These are phyloP conservation scores for Pezicula radicicola DNA, from an alignment of 2,329 filamentous ascomycete species.

Conservation along the genomic window DNA sequence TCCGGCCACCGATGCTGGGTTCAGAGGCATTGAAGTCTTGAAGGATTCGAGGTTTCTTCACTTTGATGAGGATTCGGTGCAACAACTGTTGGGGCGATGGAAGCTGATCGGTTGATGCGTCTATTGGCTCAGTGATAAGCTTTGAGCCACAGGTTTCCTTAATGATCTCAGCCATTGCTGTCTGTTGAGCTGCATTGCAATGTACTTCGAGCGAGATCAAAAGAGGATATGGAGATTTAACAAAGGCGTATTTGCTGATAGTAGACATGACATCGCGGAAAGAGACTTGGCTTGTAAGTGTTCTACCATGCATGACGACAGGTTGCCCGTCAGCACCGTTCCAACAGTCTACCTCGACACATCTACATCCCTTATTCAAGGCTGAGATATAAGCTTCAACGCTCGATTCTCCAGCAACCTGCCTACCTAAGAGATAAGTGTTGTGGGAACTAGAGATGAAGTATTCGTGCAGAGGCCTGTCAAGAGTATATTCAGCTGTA, in stretches of 20 bases:
- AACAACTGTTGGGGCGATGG: slow-evolving; percentile 85
- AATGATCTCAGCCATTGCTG: slow-evolving; percentile 87
- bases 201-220: slow-evolving; percentile 97
- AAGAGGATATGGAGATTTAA: slow-evolving; percentile 80
- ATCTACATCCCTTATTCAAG: slow-evolving; percentile 84
- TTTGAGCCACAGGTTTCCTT: slow-evolving; percentile 77
- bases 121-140: slow-evolving; percentile 73
- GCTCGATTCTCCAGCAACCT: slow-evolving; percentile 86
- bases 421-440: slow-evolving; percentile 89
- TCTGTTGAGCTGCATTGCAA: slow-evolving; percentile 79
- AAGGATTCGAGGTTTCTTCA: slow-evolving; percentile 67
- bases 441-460: slow-evolving; percentile 99
- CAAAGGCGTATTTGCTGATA: slow-evolving; percentile 93
- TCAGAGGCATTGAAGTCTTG: slow-evolving; percentile 38
- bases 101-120: slow-evolving; percentile 63
- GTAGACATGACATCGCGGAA: slow-evolving; percentile 91
- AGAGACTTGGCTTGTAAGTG: slow-evolving; percentile 81
- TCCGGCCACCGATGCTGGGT: slow-evolving; percentile 46
- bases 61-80: slow-evolving; percentile 85
- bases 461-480: slow-evolving; percentile 91
- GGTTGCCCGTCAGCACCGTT: slow-evolving; percentile 86
- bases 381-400: slow-evolving; percentile 93
- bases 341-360: slow-evolving; percentile 98
- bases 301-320: slow-evolving; percentile 86
- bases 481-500: slow-evolving; percentile 61